Base-by-base conservation (phyloP, 768 basidiomycete species). In the Termitomyces sp. region DNA sequence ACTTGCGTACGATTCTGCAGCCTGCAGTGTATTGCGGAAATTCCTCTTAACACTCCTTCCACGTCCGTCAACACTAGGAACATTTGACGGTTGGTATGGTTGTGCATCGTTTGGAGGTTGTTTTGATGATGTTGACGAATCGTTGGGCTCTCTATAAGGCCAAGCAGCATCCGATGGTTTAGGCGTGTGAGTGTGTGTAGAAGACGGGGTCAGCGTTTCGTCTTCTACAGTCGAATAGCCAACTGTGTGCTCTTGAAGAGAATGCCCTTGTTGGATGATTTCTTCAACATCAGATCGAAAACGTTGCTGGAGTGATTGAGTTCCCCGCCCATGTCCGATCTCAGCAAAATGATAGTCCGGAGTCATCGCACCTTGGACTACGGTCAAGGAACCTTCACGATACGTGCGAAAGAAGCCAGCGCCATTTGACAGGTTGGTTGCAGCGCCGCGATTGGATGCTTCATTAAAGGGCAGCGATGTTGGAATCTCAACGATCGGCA, bases 341-440 rank as follows among this genome's bases (percentile, higher is more conserved):
- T 92, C 90, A 5, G 88, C 87, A 60, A 79, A 89, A 62, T 86
- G 79, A 51, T 88, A 77, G 63, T 90, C 89, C 24, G 87, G 88
- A 16, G 87, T 90, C 67, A 84, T 70, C 18, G 81, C 79, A 43
- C 86, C 85, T 59, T 78, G 51, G 0, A 12, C 74, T 53, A 75
- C 69, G 41, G 76, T 72, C 0, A 76, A 71, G n/a, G 72, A 47
- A 32, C 63, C 67, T 10, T 80, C 79, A 41, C 82, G 77, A 64
- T 84, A 85, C 27, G 79, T 77, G 31, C 83, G 79, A 68, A 87
- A 88, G 68, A 88, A 66, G 4, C 76, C 77, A 14, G 80, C 79
- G 2, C 81, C 83, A 59, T 77, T 82, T 2, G 83, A 84, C 44
- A 79, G 74, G 48, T 75, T 79, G 9, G 79, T 80, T 22, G 75